Evolutionary conservation across 768 basidiomycete species (phyloP).

Genomic region (Collybiopsis confluens): DNA sequence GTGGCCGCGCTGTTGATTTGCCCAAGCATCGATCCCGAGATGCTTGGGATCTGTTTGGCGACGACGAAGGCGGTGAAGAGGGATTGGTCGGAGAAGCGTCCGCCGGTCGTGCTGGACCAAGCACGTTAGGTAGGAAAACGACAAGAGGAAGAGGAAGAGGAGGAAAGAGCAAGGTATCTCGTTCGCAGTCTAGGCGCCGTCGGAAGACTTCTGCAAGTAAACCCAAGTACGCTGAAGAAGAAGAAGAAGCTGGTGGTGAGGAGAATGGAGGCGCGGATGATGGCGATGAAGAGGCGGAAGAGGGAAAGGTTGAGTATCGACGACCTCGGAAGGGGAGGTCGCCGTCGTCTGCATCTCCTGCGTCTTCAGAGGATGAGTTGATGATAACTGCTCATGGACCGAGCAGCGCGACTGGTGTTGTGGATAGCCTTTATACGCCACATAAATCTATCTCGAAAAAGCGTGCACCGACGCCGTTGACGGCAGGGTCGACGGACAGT

Average conservation of each 20-base stretch:
- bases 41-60: slow-evolving; percentile 1
- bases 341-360: neutral
- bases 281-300: neutral
- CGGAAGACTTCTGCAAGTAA: neutral
- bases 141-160: neutral
- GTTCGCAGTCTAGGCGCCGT: neutral
- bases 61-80: neutral
- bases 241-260: neutral
- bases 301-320: neutral
- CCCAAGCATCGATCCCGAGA: neutral
- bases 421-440: neutral
- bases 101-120: neutral
- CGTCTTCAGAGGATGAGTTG: neutral
- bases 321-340: neutral
- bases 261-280: too few relatives aligned
- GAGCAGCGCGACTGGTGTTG: neutral
- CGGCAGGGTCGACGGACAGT: neutral
- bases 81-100: neutral
- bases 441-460: neutral
- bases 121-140: too few relatives aligned
- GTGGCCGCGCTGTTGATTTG: neutral
- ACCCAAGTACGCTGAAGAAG: neutral
- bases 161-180: neutral
- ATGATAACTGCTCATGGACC: neutral
- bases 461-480: neutral